phyloP scores from a whole-genome alignment of 2,329 filamentous ascomycete species.

The Albifimbria verrucaria region DNA sequence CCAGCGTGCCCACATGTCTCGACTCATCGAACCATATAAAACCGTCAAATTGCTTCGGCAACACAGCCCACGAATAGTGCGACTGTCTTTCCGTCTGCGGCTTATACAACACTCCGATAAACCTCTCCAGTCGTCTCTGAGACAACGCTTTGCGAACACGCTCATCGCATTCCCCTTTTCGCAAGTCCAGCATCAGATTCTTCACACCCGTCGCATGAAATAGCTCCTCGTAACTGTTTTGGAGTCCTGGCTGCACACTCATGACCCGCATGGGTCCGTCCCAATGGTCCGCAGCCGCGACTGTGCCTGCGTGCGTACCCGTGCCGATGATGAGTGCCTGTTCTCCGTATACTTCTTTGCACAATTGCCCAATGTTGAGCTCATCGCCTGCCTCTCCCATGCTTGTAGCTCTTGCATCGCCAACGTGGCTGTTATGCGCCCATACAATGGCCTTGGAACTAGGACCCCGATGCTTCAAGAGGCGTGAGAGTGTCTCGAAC shows the following conservation, averaged over 20 bases:
- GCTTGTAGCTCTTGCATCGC: slow-evolving; percentile 49
- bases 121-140: slow-evolving; percentile 41
- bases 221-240: slow-evolving; percentile 46
- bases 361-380: slow-evolving; percentile 52
- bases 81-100: slow-evolving; percentile 45
- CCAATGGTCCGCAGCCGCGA: slow-evolving; percentile 49
- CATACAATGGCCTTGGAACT: slow-evolving; percentile 38
- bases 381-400: slow-evolving; percentile 44
- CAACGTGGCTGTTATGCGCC: slow-evolving; percentile 37
- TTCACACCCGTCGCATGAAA: slow-evolving; percentile 42
- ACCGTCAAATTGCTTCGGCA: slow-evolving; percentile 47
- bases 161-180: slow-evolving; percentile 29
- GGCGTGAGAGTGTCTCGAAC: slow-evolving; percentile 43
- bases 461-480: slow-evolving; percentile 36
- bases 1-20: slow-evolving; percentile 39
- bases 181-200: slow-evolving; percentile 43
- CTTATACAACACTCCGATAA: slow-evolving; percentile 51
- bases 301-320: slow-evolving; percentile 46
- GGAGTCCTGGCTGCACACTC: slow-evolving; percentile 40
- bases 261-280: slow-evolving; percentile 48
- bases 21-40: slow-evolving; percentile 48
- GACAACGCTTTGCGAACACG: slow-evolving; percentile 31
- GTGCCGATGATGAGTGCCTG: slow-evolving; percentile 30
- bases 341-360: slow-evolving; percentile 36
- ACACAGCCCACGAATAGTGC: slow-evolving; percentile 43